Evolutionary conservation across 371 early-diverging fungal genomes (phyloP), one percentile per base, ranked within the genome.

Genomic region (Saksenaea vasiformis): DNA sequence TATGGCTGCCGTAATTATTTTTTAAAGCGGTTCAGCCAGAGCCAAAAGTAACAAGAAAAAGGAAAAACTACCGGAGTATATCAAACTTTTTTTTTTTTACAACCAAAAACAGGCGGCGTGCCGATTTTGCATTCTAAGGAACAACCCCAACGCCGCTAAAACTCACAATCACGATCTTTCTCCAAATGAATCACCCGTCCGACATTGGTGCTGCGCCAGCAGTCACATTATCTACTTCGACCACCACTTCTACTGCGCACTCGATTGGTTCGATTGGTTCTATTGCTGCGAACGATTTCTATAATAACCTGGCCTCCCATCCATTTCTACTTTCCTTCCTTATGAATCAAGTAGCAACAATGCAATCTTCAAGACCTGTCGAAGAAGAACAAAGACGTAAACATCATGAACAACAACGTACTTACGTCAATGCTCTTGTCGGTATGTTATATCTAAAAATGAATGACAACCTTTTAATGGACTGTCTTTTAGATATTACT

Each of bases 401-500:
- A 41, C 44, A 55, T 14, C 66, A 61, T 37, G 70, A 63, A 65
- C 66, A 73, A 59, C 75, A 76, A 64, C 67, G 65, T 19, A 51
- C 60, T 7, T 76, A 76, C 61, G 77, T 76, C 15, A 71, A 70
- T 51, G 65, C 69, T 15, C 64, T 76, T 39, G 77, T 76, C 63
- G 77, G 76, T 76, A 73, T 66, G 67, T 54, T 26, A 41, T 8
- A n/a, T 19, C 11, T 54, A 7, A 4, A 19, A 15, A 14, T 24
- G 7, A 10, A 26, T 31, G 8, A 51, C 43, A 56, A 19, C 22
- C 7, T 26, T 34, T 31, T 39, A 31, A 17, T 31, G 26, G 55
- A 36, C 43, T 26, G 2, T 27, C 14, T 22, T 24, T 2, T 43
- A 84, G 86, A 82, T 60, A 73, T 83, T 17, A 81, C 85, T 9